These are phyloP conservation scores for Fusarium penzigii DNA, from an alignment of 2,329 filamentous ascomycete genomes.

Conservation along the genomic window DNA sequence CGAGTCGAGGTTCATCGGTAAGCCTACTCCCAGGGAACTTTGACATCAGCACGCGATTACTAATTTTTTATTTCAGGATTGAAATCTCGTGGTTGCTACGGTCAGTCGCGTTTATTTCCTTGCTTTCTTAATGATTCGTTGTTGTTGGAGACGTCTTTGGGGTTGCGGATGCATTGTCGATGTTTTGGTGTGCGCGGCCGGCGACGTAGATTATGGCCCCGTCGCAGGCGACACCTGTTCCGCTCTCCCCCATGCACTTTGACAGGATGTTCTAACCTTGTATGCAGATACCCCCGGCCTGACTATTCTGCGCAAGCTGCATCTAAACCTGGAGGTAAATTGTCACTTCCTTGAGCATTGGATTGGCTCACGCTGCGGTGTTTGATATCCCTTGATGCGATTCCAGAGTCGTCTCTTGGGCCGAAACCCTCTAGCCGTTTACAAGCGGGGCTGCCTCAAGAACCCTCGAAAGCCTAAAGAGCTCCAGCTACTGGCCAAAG, in stretches of 20 bases:
- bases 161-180: slow-evolving; percentile 3
- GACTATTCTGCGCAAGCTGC: slow-evolving; percentile 4
- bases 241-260: background rate
- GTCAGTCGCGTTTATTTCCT: slow-evolving; percentile 2
- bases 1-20: slow-evolving; percentile 3
- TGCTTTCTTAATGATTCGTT: background rate
- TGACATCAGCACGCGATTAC: slow-evolving; percentile 1
- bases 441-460: background rate
- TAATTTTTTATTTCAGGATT: slow-evolving; percentile 4
- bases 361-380: slow-evolving; percentile 2
- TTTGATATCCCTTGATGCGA: slow-evolving; percentile 3
- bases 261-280: slow-evolving; percentile 3
- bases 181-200: slow-evolving; percentile 2
- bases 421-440: background rate
- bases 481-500: no score
- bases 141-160: slow-evolving; percentile 1
- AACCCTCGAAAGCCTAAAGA: no score
- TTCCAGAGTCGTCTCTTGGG: slow-evolving; percentile 2
- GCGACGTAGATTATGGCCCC: slow-evolving; percentile 1
- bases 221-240: slow-evolving; percentile 4
- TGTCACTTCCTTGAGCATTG: slow-evolving; percentile 3
- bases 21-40: slow-evolving; percentile 3
- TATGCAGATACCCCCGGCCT: slow-evolving; percentile 3
- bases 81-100: slow-evolving; percentile 4
- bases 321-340: slow-evolving; percentile 4